Evolutionary conservation across 768 basidiomycete species (phyloP).

Genomic region (Leccinum subtestaceum): DNA sequence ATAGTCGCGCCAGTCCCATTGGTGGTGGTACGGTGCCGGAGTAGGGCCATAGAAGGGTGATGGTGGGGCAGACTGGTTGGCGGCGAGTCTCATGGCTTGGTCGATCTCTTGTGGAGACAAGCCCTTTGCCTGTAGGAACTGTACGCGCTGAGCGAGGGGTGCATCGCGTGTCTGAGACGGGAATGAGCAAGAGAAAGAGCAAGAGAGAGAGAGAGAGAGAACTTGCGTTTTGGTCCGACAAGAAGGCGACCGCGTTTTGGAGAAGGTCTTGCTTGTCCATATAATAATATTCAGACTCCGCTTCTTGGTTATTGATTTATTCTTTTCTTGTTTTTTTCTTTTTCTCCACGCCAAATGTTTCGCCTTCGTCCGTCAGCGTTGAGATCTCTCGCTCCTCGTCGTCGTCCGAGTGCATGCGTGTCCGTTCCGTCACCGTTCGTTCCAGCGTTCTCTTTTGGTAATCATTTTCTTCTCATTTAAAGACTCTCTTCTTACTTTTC

Average conservation of each 20-base stretch:
- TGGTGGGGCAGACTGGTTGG: conserved; percentile 27
- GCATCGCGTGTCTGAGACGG: conserved; percentile 65
- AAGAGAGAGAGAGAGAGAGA: background rate
- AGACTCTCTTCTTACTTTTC: background rate
- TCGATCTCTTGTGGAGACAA: conserved; percentile 83
- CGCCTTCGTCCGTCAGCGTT: conserved; percentile 18
- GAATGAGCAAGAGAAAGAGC: conserved; percentile 2
- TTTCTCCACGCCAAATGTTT: conserved; percentile 22
- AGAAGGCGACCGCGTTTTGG: conserved; percentile 79
- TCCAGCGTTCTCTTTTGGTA: conserved; percentile 11
- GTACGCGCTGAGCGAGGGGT: conserved; percentile 77
- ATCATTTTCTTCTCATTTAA: background rate
- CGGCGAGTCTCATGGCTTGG: conserved; percentile 67
- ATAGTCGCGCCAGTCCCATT: conserved; percentile 96
- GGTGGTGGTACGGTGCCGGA: conserved; percentile 39
- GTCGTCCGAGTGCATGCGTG: conserved; percentile 13
- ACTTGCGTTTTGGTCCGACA: conserved; percentile 77
- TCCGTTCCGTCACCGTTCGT: conserved; percentile 1
- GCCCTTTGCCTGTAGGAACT: conserved; percentile 96
- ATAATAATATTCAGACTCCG: conserved; percentile 29
- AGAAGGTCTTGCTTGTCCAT: conserved; percentile 71
- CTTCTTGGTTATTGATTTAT: background rate
- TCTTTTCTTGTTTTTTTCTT: background rate
- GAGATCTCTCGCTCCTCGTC: conserved; percentile 13
- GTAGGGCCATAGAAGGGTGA: conserved; percentile 41